Conservation (phyloP, 805 yeast species). For the Candida ovalis region DNA sequence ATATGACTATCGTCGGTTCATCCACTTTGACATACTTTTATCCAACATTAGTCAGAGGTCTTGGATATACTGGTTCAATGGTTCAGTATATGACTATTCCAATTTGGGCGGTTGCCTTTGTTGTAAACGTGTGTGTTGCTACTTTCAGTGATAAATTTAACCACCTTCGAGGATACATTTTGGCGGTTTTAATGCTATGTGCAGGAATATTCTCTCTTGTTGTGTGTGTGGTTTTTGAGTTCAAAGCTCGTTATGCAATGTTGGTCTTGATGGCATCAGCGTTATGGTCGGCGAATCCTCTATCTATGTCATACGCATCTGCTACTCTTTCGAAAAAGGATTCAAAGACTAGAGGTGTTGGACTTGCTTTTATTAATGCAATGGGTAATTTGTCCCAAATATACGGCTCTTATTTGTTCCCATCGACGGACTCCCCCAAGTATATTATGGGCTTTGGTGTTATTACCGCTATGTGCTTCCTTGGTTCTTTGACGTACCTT, state of each 20-base stretch:
- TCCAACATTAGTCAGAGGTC: constrained; percentile 56
- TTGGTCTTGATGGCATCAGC: constrained; percentile 54
- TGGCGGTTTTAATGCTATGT: constrained; percentile 46
- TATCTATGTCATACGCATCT: constrained; percentile 55
- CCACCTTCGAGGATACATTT: constrained; percentile 47
- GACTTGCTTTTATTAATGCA: constrained; percentile 43
- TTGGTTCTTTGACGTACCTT: constrained; percentile 6
- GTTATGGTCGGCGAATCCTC: constrained; percentile 56
- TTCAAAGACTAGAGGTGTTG: constrained; percentile 15
- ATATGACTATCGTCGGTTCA: constrained; percentile 49
- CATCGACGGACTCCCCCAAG: constrained; percentile 41
- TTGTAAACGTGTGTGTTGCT: constrained; percentile 37
- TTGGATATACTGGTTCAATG: constrained; percentile 45
- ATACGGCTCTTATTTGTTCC: constrained; percentile 52
- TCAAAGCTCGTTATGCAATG: constrained; percentile 51
- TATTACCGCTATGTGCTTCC: constrained; percentile 14
- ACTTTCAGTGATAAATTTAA: constrained; percentile 53
- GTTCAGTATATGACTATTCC: constrained; percentile 59
- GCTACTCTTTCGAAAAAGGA: constrained; percentile 32
- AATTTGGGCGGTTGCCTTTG: constrained; percentile 48
- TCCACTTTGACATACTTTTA: constrained; percentile 43
- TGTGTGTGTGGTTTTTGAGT: constrained; percentile 6
- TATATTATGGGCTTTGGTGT: constrained; percentile 34
- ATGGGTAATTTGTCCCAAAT: constrained; percentile 53
- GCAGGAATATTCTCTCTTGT: constrained; percentile 33